Base-by-base conservation (phyloP, 1,139 yeast genomes). In the Kluyveromyces sp. region DNA sequence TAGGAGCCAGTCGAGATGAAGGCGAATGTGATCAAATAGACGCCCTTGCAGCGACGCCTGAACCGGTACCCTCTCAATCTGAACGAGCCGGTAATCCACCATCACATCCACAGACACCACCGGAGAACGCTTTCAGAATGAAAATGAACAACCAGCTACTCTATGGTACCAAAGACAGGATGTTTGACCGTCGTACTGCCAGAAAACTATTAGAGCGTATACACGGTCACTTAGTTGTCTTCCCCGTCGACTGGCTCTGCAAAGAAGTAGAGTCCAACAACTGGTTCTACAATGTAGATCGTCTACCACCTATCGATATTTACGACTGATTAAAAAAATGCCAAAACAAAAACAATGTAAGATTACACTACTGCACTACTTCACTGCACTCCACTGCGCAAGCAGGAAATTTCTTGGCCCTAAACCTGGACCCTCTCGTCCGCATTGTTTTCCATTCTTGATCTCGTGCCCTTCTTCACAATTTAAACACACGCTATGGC, bases 201-300 rank as follows among this genome's bases (percentile, higher is more conserved):
- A 90, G 83, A 56, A 70, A 81, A 52, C 70, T 89, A 41, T 70
- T 92, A 53, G 72, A 72, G 45, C 83, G 87, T 49, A 72, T 92
- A n/a, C 84, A 83, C 49, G 99, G 99, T 3, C 85, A 92, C 61
- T 69, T 94, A 58, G 97, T 94, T 3, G 62, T 83, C 29, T 92
- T 90, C 72, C 97, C 98, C 0, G 74, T 87, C 0, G 90, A 88
- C 50, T 94, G 98, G 98, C 73, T 94, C 44, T 72, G 78, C 58
- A 77, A 81, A 50, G 98, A 92, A 64, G 77, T 89, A 43, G 96
- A 89, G 47, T 79, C 85, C 4, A 92, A 87, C 27, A 92, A 94
- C 60, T 92, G 97, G 97, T 89, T 89, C 65, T 90, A 88, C 70
- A 87, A 83, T 56, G 83, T 95, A 46, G 99, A 92, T 63, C 79